These are phyloP conservation scores for Fusarium sp. DNA, from an alignment of 2,329 filamentous ascomycete genomes.

Conservation along the genomic window DNA sequence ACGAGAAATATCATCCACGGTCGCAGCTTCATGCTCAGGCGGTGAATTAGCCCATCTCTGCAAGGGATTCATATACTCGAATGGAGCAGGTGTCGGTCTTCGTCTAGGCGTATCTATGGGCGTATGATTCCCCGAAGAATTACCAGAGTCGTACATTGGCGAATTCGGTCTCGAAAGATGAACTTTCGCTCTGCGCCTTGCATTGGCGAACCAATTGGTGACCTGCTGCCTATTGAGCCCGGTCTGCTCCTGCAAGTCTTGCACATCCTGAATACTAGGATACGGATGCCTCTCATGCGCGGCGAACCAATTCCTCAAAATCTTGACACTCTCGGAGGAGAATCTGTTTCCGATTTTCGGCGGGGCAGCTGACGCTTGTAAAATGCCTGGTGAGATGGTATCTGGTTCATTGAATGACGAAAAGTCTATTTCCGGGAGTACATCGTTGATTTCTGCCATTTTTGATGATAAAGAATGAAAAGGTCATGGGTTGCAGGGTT, in stretches of 20 bases:
- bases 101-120: constrained; percentile 68
- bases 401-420: neutral
- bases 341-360: constrained; percentile 37
- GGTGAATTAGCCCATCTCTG: constrained; percentile 51
- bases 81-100: constrained; percentile 51
- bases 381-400: constrained; percentile 25
- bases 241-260: constrained; percentile 76
- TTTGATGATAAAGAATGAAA: constrained; percentile 6
- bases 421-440: neutral
- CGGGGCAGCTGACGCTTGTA: constrained; percentile 24
- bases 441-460: neutral
- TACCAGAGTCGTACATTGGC: constrained; percentile 32
- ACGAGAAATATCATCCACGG: constrained; percentile 48
- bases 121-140: constrained; percentile 25
- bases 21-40: constrained; percentile 49
- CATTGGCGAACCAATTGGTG: constrained; percentile 89
- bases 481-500: constrained; percentile 19
- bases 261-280: constrained; percentile 84
- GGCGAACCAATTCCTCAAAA: constrained; percentile 82
- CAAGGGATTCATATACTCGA: constrained; percentile 43
- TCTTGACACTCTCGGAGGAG: constrained; percentile 43
- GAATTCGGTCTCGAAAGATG: constrained; percentile 45
- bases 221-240: constrained; percentile 83
- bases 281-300: constrained; percentile 82
- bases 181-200: constrained; percentile 79